A percentile compares a stretch with the other conserved stretches of the same genome.
These are phyloP conservation scores for Talaromyces adpressus DNA, from an alignment of 495 filamentous ascomycete genomes.

Conservation along the genomic window DNA sequence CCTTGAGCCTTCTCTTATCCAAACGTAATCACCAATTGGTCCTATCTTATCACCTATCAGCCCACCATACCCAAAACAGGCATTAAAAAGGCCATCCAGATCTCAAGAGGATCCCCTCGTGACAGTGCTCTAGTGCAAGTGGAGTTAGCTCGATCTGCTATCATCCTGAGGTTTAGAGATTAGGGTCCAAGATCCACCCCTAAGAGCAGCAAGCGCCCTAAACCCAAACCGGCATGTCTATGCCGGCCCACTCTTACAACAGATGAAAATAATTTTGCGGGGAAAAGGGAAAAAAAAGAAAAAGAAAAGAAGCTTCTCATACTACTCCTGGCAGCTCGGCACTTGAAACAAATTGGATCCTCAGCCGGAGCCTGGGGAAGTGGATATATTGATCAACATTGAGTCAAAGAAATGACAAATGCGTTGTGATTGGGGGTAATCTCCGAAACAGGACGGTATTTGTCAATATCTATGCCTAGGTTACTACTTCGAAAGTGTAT, in stretches of 20 bases:
- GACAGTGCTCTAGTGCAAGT: background rate
- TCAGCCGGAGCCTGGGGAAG: background rate
- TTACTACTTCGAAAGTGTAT: too few species aligned
- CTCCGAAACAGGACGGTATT: slow-evolving; percentile 5
- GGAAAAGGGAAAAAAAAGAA: background rate
- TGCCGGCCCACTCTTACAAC: background rate
- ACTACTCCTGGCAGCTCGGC: background rate
- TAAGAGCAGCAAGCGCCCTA: background rate
- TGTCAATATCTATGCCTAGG: background rate
- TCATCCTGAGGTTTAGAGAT: too few species aligned
- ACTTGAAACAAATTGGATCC: background rate
- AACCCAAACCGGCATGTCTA: background rate
- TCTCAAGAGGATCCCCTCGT: too few species aligned
- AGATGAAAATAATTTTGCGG: background rate
- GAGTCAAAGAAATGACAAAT: background rate
- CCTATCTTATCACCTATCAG: background rate
- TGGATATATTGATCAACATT: background rate
- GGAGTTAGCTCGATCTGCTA: background rate
- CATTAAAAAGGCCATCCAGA: background rate
- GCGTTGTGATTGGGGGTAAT: slow-evolving; percentile 7
- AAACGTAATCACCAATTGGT: background rate
- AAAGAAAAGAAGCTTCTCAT: background rate
- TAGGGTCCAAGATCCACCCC: background rate
- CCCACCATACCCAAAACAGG: background rate
- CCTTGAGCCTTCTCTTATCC: background rate